phyloP scores from a whole-genome alignment of 768 basidiomycete genomes.

The Trametes cinnabarina region DNA sequence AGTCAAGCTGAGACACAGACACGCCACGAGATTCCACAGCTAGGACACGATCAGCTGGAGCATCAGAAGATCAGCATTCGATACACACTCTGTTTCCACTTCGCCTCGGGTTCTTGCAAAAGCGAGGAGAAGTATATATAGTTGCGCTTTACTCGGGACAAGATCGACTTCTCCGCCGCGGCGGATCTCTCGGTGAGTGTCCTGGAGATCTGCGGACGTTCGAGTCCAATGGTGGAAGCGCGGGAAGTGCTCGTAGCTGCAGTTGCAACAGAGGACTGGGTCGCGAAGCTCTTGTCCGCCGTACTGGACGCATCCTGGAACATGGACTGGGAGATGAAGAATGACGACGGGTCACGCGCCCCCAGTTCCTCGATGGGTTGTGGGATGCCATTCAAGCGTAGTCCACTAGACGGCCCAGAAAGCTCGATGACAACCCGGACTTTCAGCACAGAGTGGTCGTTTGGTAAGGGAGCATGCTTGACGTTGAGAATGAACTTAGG shows the following conservation, averaged over 20 bases:
- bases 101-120: slow-evolving; percentile 95
- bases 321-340: slow-evolving; percentile 57
- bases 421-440: slow-evolving; percentile 79
- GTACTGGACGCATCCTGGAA: slow-evolving; percentile 73
- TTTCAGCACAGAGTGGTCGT: slow-evolving; percentile 78
- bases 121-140: slow-evolving; percentile 98
- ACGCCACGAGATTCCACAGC: slow-evolving; percentile 87
- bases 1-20: slow-evolving; percentile 91
- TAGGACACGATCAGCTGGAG: slow-evolving; percentile 27
- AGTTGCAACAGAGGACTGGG: slow-evolving; percentile 60
- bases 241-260: slow-evolving; percentile 37
- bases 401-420: slow-evolving; percentile 69
- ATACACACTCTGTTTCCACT: slow-evolving; percentile 83
- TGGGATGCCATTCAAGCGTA: slow-evolving; percentile 85
- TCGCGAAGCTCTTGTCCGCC: slow-evolving; percentile 65
- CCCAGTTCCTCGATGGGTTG: slow-evolving; percentile 64
- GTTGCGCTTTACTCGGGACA: slow-evolving; percentile 82
- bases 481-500: slow-evolving; percentile 59
- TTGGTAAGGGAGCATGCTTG: slow-evolving; percentile 66
- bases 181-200: slow-evolving; percentile 47
- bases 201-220: slow-evolving; percentile 35
- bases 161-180: slow-evolving; percentile 77
- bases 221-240: slow-evolving; percentile 21
- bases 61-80: slow-evolving; percentile 10
- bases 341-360: slow-evolving; percentile 63